Evolutionary conservation across 2,329 filamentous ascomycete genomes (phyloP), one percentile per base, ranked within the genome.

Genomic region (Pestalotiopsis sp.): DNA sequence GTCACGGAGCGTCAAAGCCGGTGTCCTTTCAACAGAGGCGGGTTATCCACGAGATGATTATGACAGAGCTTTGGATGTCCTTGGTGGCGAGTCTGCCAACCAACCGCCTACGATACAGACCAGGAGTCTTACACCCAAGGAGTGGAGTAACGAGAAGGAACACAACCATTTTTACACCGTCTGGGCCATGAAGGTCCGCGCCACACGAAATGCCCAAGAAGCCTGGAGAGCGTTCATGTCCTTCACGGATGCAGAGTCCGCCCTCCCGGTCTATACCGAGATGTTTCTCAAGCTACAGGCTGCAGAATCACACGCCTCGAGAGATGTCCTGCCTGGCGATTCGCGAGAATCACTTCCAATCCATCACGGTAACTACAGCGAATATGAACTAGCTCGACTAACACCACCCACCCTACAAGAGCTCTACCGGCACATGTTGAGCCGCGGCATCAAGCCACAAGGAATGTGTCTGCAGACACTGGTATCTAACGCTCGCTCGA

Each of bases 311-410:
- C 70, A 75, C 20, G 63, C 72, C 3, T 74, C 74, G 17, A 73
- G 76, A 59, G 74, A 68, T 31, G 69, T 83, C 14, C 75, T 88
- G 2, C 88, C 91, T 5, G 92, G 92, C 13, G 91, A 93, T 72
- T 82, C 82, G 52, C 83, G 79, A 70, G 88, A 91, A 74, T 81
- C 85, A 9, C 79, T 85, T 13, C 83, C 87, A 0, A 83, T 88
- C 23, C 80, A 90, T 23, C 84, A 88, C 67, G 80, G 82, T 77
- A 92, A 85, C 77, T 85, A 84, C 74, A 92, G 84, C 69, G 86
- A 90, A n/a, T 88, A 90, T 67, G 91, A 92, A 68, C 88, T 88
- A 72, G 85, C 88, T 52, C 84, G 88, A n/a, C 80, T 89, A 58
- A 81, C 84, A 14, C 88, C 91, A 1, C 92, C 92, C 2, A 85